Conservation (phyloP, 371 early-diverging fungal species). For the Fennellomyces sp. region DNA sequence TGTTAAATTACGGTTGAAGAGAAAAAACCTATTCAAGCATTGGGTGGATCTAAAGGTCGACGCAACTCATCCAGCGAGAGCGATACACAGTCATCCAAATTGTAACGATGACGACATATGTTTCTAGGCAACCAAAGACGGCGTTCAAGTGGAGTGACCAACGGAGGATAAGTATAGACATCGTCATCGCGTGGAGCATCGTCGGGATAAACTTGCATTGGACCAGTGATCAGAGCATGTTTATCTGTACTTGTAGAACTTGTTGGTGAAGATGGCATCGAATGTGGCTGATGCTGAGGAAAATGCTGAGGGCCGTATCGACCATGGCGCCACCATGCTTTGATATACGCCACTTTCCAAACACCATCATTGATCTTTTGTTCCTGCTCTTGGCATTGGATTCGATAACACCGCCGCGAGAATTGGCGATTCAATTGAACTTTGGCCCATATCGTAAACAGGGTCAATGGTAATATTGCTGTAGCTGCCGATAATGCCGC, state of each 20-base stretch:
- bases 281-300: not conserved
- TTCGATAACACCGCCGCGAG: slow-evolving; percentile 37
- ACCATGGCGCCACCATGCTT: slow-evolving; percentile 37
- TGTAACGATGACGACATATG: slow-evolving; percentile 14
- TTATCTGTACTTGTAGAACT: not conserved
- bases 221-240: not conserved
- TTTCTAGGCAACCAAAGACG: slow-evolving; percentile 13
- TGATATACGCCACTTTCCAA: slow-evolving; percentile 39
- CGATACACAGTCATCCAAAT: slow-evolving; percentile 25
- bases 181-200: slow-evolving; percentile 26
- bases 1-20: no score
- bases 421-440: slow-evolving; percentile 48
- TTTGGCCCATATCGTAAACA: slow-evolving; percentile 60
- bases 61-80: slow-evolving; percentile 11
- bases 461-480: slow-evolving; percentile 44
- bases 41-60: not conserved
- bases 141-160: slow-evolving; percentile 17
- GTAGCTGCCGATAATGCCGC: slow-evolving; percentile 48
- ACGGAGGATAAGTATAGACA: slow-evolving; percentile 33
- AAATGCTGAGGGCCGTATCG: slow-evolving; percentile 23
- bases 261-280: not conserved
- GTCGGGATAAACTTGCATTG: not conserved
- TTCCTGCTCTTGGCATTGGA: slow-evolving; percentile 10
- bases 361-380: slow-evolving; percentile 28
- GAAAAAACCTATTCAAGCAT: no score